Evolutionary conservation across 306 rosid species (phyloP), one percentile per base, ranked within the genome.

Genomic region (Albizia julibrissin): DNA sequence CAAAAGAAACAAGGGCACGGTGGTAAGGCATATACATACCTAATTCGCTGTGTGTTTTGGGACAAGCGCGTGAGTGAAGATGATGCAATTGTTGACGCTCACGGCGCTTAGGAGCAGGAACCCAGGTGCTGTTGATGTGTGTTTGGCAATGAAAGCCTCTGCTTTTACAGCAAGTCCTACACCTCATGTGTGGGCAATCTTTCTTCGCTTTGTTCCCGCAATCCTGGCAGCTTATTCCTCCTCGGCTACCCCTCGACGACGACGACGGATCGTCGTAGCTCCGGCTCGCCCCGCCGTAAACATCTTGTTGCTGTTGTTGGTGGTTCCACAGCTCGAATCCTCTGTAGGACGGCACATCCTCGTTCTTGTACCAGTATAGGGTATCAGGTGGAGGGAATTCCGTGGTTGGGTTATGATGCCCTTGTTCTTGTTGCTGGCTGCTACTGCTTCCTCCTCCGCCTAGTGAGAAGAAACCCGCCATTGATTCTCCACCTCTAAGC

Each of bases 151-250:
- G 88, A 50, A 81, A 88, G 34, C 97, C 97, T 22, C 97, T 91
- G 89, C 91, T 92, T 69, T 90, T 92, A 65, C 97, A 92, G 73
- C 97, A 92, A 31, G 94, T 92, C 69, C 97, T 81, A 75, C 97
- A 92, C 83, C 97, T 68, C 89, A 86, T 84, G 82, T 92, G 94
- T 42, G 70, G 67, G 80, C 97, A 92, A 27, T 92, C 93, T 74
- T 90, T 92, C 85, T 92, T 92, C 0, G 97, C 94, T 72, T 92
- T 94, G 87, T 92, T 92, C n/a, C 97, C 97, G 12, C 97, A 92
- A 64, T 92, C 97, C 64, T 90, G 94, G 76, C 97, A 92, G 74
- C 91, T 90, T 47, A 89, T 79, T 16, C 91, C 90, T 14, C 81
- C 75, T 5, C 82, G 18, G 5, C 83, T 80, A 0, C 80, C 82